Percentiles rank a stretch among this genome's conserved stretches.
Evolutionary conservation across 257 asterid genomes (phyloP).

Genomic region (Petrea volubilis): DNA sequence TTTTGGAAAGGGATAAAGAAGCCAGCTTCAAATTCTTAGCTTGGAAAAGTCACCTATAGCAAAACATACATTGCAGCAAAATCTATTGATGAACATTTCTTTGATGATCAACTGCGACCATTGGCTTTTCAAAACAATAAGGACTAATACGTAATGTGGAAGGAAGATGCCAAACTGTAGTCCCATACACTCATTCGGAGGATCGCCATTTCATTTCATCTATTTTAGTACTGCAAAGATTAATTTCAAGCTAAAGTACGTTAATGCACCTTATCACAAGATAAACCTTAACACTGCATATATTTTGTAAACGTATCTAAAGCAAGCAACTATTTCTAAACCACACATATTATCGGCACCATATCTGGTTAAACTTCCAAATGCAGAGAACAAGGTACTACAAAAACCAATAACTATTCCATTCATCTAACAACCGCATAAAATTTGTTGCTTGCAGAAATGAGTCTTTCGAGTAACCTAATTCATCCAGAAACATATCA

Average conservation of each 20-base stretch:
- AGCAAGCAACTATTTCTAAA: not conserved
- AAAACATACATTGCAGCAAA: not conserved
- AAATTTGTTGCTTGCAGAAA: not conserved
- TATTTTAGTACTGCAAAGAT: not conserved
- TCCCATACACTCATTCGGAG: not conserved
- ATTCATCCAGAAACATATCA: not conserved
- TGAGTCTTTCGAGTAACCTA: not conserved
- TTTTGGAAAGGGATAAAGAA: not conserved
- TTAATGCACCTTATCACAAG: not conserved
- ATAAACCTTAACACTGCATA: not conserved
- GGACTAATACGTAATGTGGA: not conserved
- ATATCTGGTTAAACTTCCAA: not conserved
- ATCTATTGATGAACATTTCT: not conserved
- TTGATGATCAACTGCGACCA: not conserved
- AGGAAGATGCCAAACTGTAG: conserved; percentile 2
- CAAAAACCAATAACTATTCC: not conserved
- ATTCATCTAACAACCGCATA: not conserved
- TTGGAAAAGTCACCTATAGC: not conserved
- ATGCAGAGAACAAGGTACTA: not conserved
- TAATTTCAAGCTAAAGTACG: not conserved
- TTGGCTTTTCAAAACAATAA: not conserved
- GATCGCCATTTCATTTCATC: not conserved
- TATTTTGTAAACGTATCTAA: not conserved
- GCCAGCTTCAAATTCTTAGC: not conserved
- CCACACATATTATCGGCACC: not conserved